Percentiles rank a stretch among this genome's conserved stretches.
These are phyloP conservation scores for Pythium grandisporangium DNA, from an alignment of 352 stramenopile genomes.

Conservation along the genomic window DNA sequence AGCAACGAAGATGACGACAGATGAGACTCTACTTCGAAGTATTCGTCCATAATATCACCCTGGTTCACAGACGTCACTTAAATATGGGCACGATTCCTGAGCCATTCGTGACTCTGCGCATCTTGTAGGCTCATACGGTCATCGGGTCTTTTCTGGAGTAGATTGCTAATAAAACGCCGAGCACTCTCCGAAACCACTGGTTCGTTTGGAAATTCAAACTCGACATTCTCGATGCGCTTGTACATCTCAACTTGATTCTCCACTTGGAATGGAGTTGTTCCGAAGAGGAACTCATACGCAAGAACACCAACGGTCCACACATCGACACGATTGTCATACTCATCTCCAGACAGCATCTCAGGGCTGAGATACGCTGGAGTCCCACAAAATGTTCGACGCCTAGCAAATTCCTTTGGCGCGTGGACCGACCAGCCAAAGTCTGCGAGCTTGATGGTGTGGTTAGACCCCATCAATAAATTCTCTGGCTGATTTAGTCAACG, in stretches of 20 bases:
- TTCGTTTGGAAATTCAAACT: conserved; percentile 45
- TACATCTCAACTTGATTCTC: conserved; percentile 81
- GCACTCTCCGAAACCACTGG: conserved; percentile 39
- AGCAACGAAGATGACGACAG: too few species aligned
- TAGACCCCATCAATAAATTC: conserved; percentile 69
- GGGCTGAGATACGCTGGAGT: conserved; percentile 83
- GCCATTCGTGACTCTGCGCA: conserved; percentile 50
- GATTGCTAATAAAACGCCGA: conserved; percentile 49
- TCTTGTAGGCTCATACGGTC: conserved; percentile 54
- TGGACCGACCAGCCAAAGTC: conserved; percentile 86
- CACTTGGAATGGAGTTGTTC: conserved; percentile 67
- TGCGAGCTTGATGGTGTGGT: conserved; percentile 76
- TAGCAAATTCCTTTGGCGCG: conserved; percentile 43
- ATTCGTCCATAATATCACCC: too few species aligned
- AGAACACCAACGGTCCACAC: conserved; percentile 81
- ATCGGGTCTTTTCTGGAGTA: conserved; percentile 43
- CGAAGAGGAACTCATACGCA: conserved; percentile 73
- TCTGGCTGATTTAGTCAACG: conserved; percentile 64
- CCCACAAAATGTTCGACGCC: conserved; percentile 70
- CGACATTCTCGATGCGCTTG: conserved; percentile 50
- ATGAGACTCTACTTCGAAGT: too few species aligned
- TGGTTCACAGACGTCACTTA: too few species aligned
- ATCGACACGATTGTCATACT: conserved; percentile 65
- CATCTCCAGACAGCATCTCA: conserved; percentile 59
- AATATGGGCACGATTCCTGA: conserved; percentile 24